Evolutionary conservation across 352 stramenopile genomes (phyloP), one percentile per base, ranked within the genome.

Genomic region (Pythium guiyangense): DNA sequence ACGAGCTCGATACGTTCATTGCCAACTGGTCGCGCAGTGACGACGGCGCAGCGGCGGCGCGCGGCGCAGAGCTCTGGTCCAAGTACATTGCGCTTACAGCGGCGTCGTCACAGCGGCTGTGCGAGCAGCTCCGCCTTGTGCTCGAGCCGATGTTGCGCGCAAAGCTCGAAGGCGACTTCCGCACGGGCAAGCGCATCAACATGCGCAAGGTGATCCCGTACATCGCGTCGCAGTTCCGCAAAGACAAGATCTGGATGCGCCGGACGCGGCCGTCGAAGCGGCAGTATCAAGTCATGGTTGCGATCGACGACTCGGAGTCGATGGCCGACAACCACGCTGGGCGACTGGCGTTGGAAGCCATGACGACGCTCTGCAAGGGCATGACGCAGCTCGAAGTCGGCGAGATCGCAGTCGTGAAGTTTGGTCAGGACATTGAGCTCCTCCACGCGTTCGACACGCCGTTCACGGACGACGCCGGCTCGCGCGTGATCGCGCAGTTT

Each of bases 131-230:
- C 15, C 84, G 97, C 2, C 79, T 99, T 46, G 92, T 99, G 6
- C 88, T 99, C 63, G 97, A 99, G 68, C 97, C 98, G 3, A 97
- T 98, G 69, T 81, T 99, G 53, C 95, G 96, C 22, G 97, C 94
- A n/a, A 98, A 98, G 72, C 74, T 99, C 15, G 87, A 97, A 66
- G 97, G 97, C 12, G 97, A 99, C 66, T 99, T 99, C 71, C 86
- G 97, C 5, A 99, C 97, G 11, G 97, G 97, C 37, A 99, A 99
- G 73, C 82, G 97, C 54, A 99, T 99, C 62, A 99, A 99, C 69
- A 99, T 99, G 97, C 96, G 98, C 59, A 97, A 98, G 59, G 97
- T 99, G 52, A 99, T 99, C 75, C 88, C 96, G 29, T 99, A 99
- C 79, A 99, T 99, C 63, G 97, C 98, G n/a, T 98, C 86, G 65